phyloP scores from a whole-genome alignment of 768 basidiomycete species.

The Macrolepiota dolichaula region DNA sequence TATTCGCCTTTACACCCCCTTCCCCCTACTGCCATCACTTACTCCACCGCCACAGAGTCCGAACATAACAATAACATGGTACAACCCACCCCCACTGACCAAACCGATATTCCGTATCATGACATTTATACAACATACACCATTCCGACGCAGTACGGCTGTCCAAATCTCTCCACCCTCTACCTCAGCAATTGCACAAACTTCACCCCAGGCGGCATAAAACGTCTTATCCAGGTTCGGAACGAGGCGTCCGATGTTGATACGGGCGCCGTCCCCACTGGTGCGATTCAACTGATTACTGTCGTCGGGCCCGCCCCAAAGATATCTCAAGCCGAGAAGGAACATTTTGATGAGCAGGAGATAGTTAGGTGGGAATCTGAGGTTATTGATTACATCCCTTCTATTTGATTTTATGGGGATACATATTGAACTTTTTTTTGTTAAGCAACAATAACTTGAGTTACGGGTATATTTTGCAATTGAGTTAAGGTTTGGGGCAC shows the following conservation, averaged over 20 bases:
- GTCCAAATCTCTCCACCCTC: neutral
- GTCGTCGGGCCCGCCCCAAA: neutral
- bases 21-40: too few relatives aligned
- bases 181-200: conserved; percentile 1
- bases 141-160: neutral
- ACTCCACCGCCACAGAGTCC: neutral
- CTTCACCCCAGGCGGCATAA: neutral
- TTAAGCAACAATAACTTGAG: too few relatives aligned
- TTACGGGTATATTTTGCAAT: too few relatives aligned
- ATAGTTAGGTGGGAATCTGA: neutral
- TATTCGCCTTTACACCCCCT: neutral
- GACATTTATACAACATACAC: neutral
- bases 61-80: neutral
- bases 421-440: too few relatives aligned
- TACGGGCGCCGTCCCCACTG: neutral
- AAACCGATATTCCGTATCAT: neutral
- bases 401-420: too few relatives aligned
- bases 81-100: neutral
- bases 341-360: neutral
- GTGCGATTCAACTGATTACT: neutral
- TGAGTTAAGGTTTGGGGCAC: too few relatives aligned
- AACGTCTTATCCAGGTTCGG: neutral
- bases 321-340: neutral
- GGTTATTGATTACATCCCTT: too few relatives aligned
- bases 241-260: neutral